Evolutionary conservation across 305 asterid genomes (phyloP).

Genomic region (Ilex paraguariensis): DNA sequence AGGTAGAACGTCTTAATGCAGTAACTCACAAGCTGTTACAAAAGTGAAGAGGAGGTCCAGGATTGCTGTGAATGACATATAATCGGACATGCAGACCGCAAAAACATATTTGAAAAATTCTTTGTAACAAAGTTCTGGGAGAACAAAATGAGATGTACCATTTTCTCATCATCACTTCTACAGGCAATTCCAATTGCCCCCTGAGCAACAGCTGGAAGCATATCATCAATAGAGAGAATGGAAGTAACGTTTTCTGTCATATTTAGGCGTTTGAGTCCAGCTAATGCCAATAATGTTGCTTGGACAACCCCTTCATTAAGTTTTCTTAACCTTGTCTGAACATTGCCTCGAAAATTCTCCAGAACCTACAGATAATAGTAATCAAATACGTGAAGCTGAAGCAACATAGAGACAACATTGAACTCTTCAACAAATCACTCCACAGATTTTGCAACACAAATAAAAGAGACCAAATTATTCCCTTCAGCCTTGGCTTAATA

Average conservation of each 20-base stretch:
- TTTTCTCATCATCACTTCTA: conserved; percentile 68
- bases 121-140: no score
- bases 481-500: background rate
- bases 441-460: background rate
- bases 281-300: conserved; percentile 86
- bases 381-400: conserved; percentile 10
- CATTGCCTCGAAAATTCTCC: conserved; percentile 94
- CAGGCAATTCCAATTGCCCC: conserved; percentile 97
- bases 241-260: conserved; percentile 78
- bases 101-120: background rate
- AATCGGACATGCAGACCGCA: background rate
- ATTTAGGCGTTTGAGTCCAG: conserved; percentile 86
- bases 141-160: conserved; percentile 41
- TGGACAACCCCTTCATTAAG: conserved; percentile 88
- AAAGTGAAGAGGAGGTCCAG: background rate
- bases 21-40: background rate
- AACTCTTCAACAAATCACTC: background rate
- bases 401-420: background rate
- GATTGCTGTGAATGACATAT: no score
- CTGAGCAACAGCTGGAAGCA: conserved; percentile 99
- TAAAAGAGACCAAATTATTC: background rate
- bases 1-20: background rate
- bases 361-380: conserved; percentile 45
- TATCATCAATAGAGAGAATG: conserved; percentile 77
- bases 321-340: conserved; percentile 84